Conservation (phyloP, 116 monocot species). For the Thalassia testudinum region DNA sequence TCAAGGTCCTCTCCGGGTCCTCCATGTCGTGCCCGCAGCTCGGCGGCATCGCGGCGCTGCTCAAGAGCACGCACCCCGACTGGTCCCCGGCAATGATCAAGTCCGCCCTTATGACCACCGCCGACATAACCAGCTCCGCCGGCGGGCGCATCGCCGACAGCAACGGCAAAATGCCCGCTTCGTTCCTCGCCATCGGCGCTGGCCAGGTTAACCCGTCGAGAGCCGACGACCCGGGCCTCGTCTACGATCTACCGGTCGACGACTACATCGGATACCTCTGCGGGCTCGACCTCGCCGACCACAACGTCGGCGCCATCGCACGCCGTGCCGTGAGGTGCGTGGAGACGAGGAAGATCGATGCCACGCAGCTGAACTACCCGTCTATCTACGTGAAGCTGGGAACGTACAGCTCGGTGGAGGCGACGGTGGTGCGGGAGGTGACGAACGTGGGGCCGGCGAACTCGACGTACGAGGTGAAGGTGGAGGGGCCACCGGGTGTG, state of each 20-base stretch:
- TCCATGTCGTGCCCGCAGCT: constrained; percentile 34
- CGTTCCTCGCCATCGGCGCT: constrained; percentile 18
- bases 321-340: background rate
- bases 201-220: constrained; percentile 24
- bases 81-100: constrained; percentile 28
- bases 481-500: background rate
- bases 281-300: constrained; percentile 4
- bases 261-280: constrained; percentile 27
- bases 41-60: constrained; percentile 16
- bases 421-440: constrained; percentile 8
- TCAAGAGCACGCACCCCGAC: constrained; percentile 18
- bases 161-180: constrained; percentile 2
- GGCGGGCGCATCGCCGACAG: constrained; percentile 17
- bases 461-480: background rate
- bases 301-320: background rate
- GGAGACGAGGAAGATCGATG: background rate
- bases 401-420: background rate
- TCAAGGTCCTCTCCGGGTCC: constrained; percentile 22
- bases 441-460: constrained; percentile 6
- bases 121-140: constrained; percentile 1
- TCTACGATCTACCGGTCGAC: constrained; percentile 13
- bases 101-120: constrained; percentile 37
- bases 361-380: constrained; percentile 17
- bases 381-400: constrained; percentile 4
- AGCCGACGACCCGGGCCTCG: constrained; percentile 24